Base-by-base conservation (phyloP, 352 stramenopile species). In the Phytopythium chamaehyphon region DNA sequence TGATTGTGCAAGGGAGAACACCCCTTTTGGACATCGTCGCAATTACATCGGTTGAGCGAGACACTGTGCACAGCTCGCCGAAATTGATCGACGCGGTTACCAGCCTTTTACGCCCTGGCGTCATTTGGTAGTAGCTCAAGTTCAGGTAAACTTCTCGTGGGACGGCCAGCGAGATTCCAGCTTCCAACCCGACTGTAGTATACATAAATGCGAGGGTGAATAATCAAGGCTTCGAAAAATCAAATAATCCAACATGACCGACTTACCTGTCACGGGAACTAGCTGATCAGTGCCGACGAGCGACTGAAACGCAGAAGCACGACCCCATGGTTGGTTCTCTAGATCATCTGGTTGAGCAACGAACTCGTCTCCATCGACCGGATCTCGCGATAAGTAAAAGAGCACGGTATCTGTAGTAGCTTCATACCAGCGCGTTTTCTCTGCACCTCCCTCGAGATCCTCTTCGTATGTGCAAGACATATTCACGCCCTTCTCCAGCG, bases 381-480 rank as follows among this genome's bases (percentile, higher is more conserved):
- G 81, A 35, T 93, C 77, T 45, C 83, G 81, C 22, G 88, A 95
- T 22, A 97, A 54, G 62, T 94, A 88, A 49, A 97, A 98, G 9
- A 97, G 57, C n/a, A 68, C 83, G 12, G 77, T 90, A n/a, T 69
- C 86, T 1, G 66, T 67, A 2, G 59, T 39, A 14, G 80, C 67
- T 55, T 98, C 89, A 55, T 96, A 98, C 92, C 92, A 98, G 1
- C 90, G 71, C 26, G 69, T 38, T 40, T 92, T 90, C 40, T 92
- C 78, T 1, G 81, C 59, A 0, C 81, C 80, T 21, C 76, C 83
- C 51, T 88, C 83, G 2, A 93, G 61, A 21, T 91, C 88, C 47
- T 91, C 83, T 47, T 91, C 96, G 59, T 95, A 98, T 1, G 76
- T 70, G 60, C 96, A 99, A 9, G 87, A 76, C 14, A 98, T 68